phyloP scores from a whole-genome alignment of 805 yeast genomes.

The Schizosaccharomyces pombe region ASM294v3 CU329670.1:3089001-3089500 shows the following conservation, averaged over 20 bases:
- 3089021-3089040: too few species aligned
- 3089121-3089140: conserved; percentile 47
- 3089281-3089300: background rate
- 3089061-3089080: background rate
- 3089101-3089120: conserved; percentile 48
- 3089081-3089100: conserved; percentile 13
- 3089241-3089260: background rate
- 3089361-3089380: too few species aligned
- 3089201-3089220: background rate
- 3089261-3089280: background rate
- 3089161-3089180: background rate
- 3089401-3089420: too few species aligned
- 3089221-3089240: background rate
- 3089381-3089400: too few species aligned
- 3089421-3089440: too few species aligned
- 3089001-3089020: too few species aligned
- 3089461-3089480: too few species aligned
- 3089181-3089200: background rate
- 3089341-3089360: too few species aligned
- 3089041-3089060: background rate
- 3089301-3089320: background rate
- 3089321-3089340: too few species aligned
- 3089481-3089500: too few species aligned
- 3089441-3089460: too few species aligned
- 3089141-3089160: conserved; percentile 24